phyloP scores from a whole-genome alignment of 108 stramenopile species.

The Mediolabrus comicus region DNA sequence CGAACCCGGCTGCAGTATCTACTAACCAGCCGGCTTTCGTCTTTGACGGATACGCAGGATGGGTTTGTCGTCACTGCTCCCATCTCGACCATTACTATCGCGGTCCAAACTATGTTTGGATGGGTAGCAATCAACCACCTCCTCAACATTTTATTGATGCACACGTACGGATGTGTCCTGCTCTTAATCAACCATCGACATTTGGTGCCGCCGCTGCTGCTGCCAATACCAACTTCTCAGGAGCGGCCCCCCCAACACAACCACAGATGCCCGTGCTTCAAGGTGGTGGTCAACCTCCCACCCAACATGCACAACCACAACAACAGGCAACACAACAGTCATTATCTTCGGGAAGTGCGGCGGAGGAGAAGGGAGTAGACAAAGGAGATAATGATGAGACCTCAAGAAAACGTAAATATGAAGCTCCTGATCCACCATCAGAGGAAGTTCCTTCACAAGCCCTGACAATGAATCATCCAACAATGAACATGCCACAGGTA shows the following conservation, averaged over 20 bases:
- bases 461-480: neutral
- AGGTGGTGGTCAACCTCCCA: neutral
- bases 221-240: neutral
- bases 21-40: slow-evolving; percentile 31
- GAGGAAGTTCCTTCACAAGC: slow-evolving; percentile 1
- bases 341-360: no score
- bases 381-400: neutral
- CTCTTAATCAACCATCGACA: slow-evolving; percentile 10
- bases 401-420: neutral
- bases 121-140: slow-evolving; percentile 31
- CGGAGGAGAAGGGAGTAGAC: neutral
- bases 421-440: slow-evolving; percentile 3
- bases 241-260: neutral
- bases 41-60: slow-evolving; percentile 44
- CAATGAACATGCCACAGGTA: neutral
- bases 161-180: slow-evolving; percentile 37
- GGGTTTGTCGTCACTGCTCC: slow-evolving; percentile 42
- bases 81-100: slow-evolving; percentile 40
- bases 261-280: slow-evolving; percentile 4
- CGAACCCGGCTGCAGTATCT: neutral
- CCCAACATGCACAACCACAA: neutral
- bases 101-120: slow-evolving; percentile 41
- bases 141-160: slow-evolving; percentile 37
- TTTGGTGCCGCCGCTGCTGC: neutral
- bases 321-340: neutral